Evolutionary conservation across 163 green algal species (phyloP), one percentile per base, ranked within the genome.

Genomic region (Scenedesmus sp.): DNA sequence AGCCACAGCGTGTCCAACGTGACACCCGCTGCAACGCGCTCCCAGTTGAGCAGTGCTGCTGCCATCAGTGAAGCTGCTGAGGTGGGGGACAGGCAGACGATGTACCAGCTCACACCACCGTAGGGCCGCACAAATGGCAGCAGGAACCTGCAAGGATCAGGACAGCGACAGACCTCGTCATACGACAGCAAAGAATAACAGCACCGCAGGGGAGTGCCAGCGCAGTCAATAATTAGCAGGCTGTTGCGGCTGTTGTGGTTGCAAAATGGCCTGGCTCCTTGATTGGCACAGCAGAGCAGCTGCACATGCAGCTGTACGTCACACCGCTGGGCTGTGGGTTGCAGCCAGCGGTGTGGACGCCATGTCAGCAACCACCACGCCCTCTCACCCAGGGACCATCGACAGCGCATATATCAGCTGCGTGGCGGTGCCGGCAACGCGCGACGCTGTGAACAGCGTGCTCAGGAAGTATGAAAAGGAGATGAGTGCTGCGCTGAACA

Each of bases 21-120:
- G 26, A 97, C 65, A 44, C 88, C 88, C 46, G 88, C 81, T 46
- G 94, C 92, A 20, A 93, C 73, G 80, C 92, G 91, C 94, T 98
- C 96, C 91, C 96, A 95, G 83, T 96, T 95, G 7, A 98, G 88
- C 46, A 98, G 94, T 33, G 94, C 93, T 12, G 90, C 89, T 10
- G 96, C 96, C 80, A 97, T 98, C 80, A 98, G 93, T 6, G 94
- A 96, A 35, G 97, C 94, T 42, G 96, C 94, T 15, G 94, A 96
- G 59, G 96, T 95, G 10, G 97, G 96, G 7, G 96, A 85, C 91
- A 98, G 92, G 91, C 94, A 97, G 72, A 93, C 91, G 35, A 76
- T 1, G 76, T 89, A 90, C 84, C 83, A 90, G 56, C 82, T 78
- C 0, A 78, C 26, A 24, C 83, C 89, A 30, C 88, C 88, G 26